Evolutionary conservation across 306 rosid genomes (phyloP), one percentile per base, ranked within the genome.

Genomic region (Cicer chorassanicum): DNA sequence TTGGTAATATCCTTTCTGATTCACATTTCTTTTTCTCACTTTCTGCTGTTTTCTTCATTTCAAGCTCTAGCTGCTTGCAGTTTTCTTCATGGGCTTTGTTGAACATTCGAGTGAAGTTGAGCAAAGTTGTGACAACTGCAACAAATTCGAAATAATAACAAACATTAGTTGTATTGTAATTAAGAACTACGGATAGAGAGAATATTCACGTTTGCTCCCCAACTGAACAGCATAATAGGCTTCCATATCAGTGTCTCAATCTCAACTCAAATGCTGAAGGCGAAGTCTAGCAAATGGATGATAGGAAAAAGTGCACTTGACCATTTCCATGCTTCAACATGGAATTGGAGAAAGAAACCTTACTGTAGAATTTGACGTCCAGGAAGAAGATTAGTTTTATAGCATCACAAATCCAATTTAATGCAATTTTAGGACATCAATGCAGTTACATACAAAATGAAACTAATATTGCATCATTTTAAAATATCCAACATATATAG

Each of bases 101-200:
- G 82, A 93, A 93, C 97, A 86, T 91, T 51, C 84, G 81, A 42
- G 87, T 89, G 70, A 93, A 93, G 91, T 86, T 89, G 80, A 82
- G 85, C 81, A 91, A 81, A 69, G 98, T 91, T 54, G 96, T 72
- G 44, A 84, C 78, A 76, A 93, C 98, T 91, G 89, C 84, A 82
- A 76, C 46, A 80, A 34, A 29, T 67, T 51, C 14, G 34, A 68
- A 68, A 34, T 70, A 50, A 70, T 50, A 68, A 73, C 70, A 72
- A 70, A 34, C 40, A 65, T 64, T 50, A 84, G 74, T 57, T 67
- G 15, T 40, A 55, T 7, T 8, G 18, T 29, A 29, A 1, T 29
- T 3, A 29, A 29, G 36, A 29, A 29, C 36, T 29, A 40, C 19
- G 4, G 9, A 42, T 11, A 29, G 43, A 56, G 51, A 75, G 60